Evolutionary conservation across 2,329 filamentous ascomycete genomes (phyloP).

Genomic region (Penicillium sp.): DNA sequence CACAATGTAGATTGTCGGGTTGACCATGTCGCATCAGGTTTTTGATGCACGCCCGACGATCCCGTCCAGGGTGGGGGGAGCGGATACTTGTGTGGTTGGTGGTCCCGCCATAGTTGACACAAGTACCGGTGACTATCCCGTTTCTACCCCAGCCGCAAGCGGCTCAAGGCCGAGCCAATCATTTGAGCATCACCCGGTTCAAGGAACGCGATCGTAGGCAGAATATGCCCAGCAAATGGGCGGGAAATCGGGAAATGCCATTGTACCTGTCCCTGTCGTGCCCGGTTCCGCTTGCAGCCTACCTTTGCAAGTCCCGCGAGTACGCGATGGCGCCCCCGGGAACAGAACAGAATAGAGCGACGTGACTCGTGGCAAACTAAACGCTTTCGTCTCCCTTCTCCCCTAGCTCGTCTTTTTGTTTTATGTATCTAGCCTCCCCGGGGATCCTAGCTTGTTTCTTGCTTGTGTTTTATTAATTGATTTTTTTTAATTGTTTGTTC

Average conservation of each 20-base stretch:
- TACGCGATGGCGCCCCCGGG: background rate
- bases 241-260: background rate
- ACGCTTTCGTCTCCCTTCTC: constrained; percentile 25
- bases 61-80: background rate
- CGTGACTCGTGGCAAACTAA: constrained; percentile 3
- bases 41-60: background rate
- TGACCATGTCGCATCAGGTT: constrained; percentile 8
- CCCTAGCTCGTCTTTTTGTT: constrained; percentile 14
- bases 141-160: background rate
- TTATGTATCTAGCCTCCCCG: constrained; percentile 22
- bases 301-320: background rate
- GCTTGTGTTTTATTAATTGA: background rate
- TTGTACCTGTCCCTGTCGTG: background rate
- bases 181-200: background rate
- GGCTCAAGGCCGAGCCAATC: background rate
- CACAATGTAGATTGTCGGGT: constrained; percentile 4
- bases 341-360: background rate
- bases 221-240: background rate
- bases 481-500: background rate
- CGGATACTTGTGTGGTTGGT: background rate
- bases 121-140: background rate
- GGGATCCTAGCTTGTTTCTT: constrained; percentile 1
- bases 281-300: constrained; percentile 17
- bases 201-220: background rate
- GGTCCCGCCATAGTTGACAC: background rate